Percentiles rank a stretch among this genome's conserved stretches.
phyloP scores from a whole-genome alignment of 768 basidiomycete species.

The Lactarius trivialis region DNA sequence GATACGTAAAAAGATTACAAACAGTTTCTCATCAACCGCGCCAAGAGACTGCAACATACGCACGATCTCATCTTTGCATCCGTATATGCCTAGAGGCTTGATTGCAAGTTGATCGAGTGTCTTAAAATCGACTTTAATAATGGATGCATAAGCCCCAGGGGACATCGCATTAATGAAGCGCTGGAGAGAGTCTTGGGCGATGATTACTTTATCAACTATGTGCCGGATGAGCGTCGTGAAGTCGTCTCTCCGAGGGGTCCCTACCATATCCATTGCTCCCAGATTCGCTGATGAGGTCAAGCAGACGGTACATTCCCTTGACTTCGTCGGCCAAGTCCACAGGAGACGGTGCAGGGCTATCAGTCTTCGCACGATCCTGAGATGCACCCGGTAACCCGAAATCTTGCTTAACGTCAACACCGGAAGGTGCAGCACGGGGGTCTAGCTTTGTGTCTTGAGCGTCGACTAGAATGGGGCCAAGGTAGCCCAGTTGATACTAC shows the following conservation, averaged over 20 bases:
- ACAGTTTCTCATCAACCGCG: constrained; percentile 37
- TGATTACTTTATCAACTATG: constrained; percentile 56
- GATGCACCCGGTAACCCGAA: background rate
- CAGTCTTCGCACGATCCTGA: background rate
- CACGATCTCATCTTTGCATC: constrained; percentile 45
- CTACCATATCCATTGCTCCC: constrained; percentile 46
- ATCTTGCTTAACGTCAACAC: background rate
- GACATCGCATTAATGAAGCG: constrained; percentile 41
- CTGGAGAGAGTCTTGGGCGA: constrained; percentile 43
- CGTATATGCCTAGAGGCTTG: constrained; percentile 52
- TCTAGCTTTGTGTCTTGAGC: background rate
- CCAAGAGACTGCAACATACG: constrained; percentile 35
- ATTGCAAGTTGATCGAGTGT: constrained; percentile 40
- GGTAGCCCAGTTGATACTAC: background rate
- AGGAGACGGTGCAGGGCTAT: background rate
- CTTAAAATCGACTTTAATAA: constrained; percentile 52
- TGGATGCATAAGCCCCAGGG: constrained; percentile 45
- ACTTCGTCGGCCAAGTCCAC: constrained; percentile 24
- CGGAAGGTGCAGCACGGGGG: background rate
- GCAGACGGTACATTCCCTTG: constrained; percentile 43
- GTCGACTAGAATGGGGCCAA: background rate
- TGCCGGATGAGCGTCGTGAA: background rate
- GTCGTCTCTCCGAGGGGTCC: background rate
- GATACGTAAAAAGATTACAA: constrained; percentile 22
- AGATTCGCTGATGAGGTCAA: constrained; percentile 47